Evolutionary conservation across 768 basidiomycete genomes (phyloP).

Genomic region (Boletus patriciae): DNA sequence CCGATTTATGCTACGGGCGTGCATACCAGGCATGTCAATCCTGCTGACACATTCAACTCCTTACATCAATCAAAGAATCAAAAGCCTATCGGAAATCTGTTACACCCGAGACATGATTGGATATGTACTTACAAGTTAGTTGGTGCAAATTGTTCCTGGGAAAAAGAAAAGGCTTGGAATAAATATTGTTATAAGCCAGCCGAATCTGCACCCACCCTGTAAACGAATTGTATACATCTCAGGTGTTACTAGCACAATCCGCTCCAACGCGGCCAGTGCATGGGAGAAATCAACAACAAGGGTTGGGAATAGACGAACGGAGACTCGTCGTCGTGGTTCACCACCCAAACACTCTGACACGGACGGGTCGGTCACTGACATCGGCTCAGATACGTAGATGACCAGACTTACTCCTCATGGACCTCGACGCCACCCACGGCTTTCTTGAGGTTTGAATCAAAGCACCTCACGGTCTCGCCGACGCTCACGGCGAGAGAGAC

Average conservation of each 20-base stretch:
- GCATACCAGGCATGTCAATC: too few species aligned
- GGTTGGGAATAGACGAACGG: not conserved
- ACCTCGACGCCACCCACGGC: slow-evolving; percentile 41
- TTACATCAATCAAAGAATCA: too few species aligned
- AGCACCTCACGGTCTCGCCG: slow-evolving; percentile 31
- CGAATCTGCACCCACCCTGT: too few species aligned
- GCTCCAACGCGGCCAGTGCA: not conserved
- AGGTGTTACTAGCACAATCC: too few species aligned
- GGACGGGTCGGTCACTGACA: not conserved
- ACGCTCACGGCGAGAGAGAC: slow-evolving; percentile 33
- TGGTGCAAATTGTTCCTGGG: too few species aligned
- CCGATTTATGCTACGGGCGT: too few species aligned
- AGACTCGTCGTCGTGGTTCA: not conserved
- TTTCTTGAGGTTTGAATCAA: slow-evolving; percentile 28
- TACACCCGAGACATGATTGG: too few species aligned
- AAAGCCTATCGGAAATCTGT: too few species aligned
- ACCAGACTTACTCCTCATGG: slow-evolving; percentile 37
- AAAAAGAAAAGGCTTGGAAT: too few species aligned
- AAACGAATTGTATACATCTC: too few species aligned
- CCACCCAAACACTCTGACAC: slow-evolving; percentile 13
- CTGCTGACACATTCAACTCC: not conserved
- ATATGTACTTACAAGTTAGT: too few species aligned
- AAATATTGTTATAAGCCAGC: too few species aligned
- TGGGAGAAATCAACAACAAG: not conserved
- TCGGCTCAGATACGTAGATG: slow-evolving; percentile 4